These are phyloP conservation scores for Penicillium tannophilum DNA, from an alignment of 495 filamentous ascomycete genomes.

Conservation along the genomic window DNA sequence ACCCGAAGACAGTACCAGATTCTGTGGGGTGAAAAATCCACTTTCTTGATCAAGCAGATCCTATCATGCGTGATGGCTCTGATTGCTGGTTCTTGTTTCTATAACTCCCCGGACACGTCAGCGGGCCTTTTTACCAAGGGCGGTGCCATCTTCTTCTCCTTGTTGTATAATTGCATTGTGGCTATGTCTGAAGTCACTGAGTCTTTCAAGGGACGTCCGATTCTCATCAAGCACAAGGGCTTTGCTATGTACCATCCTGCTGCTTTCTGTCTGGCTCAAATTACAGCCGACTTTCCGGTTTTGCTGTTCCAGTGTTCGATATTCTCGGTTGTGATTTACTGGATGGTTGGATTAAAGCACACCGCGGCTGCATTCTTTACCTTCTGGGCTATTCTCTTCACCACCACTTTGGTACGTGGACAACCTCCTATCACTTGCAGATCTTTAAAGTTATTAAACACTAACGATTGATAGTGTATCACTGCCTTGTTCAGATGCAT, in stretches of 20 bases:
- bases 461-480: conserved; percentile 31
- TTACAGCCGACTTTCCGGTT: conserved; percentile 68
- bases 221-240: conserved; percentile 72
- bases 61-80: conserved; percentile 37
- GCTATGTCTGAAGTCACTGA: conserved; percentile 71
- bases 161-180: conserved; percentile 72
- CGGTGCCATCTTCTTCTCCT: conserved; percentile 64
- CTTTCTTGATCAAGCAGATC: conserved; percentile 59
- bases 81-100: conserved; percentile 44
- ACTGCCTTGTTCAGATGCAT: conserved; percentile 53
- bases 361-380: conserved; percentile 56
- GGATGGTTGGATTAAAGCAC: conserved; percentile 58
- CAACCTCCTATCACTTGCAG: not conserved
- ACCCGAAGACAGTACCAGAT: conserved; percentile 57
- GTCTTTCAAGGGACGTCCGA: conserved; percentile 66
- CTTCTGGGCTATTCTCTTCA: conserved; percentile 47
- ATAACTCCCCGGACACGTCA: conserved; percentile 35
- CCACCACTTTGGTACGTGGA: conserved; percentile 29
- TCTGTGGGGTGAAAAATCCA: conserved; percentile 60
- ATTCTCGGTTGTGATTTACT: conserved; percentile 73
- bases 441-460: not conserved
- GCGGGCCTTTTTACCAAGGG: conserved; percentile 53
- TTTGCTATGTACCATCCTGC: conserved; percentile 75
- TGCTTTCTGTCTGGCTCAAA: conserved; percentile 69
- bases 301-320: conserved; percentile 61